Percentiles rank a stretch among this genome's conserved stretches.
phyloP scores from a whole-genome alignment of 192 early-diverging fungal species.

The Coemansia sp. region DNA sequence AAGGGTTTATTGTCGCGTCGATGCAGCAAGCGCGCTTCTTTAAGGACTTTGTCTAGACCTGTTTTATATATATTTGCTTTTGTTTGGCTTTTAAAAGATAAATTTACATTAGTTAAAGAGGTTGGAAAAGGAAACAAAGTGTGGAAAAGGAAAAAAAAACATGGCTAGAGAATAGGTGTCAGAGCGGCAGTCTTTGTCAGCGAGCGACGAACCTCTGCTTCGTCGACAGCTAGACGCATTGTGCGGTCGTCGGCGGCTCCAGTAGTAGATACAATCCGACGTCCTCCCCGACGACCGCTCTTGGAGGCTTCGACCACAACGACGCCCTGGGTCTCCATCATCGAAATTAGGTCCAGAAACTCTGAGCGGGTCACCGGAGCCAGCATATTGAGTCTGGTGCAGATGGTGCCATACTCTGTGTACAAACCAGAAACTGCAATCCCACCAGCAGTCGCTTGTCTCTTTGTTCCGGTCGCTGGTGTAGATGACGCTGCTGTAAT shows the following conservation, averaged over 20 bases:
- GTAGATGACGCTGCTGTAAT: conserved; percentile 23
- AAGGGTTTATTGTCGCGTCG: conserved; percentile 45
- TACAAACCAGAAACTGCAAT: conserved; percentile 51
- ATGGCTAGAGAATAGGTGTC: conserved; percentile 26
- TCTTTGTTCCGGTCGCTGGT: conserved; percentile 53
- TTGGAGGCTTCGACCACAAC: conserved; percentile 42
- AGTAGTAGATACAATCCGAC: conserved; percentile 26
- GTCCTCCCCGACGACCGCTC: conserved; percentile 31
- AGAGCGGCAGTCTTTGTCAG: conserved; percentile 34
- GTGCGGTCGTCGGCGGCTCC: conserved; percentile 49
- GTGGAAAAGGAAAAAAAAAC: neutral
- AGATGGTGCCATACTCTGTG: conserved; percentile 59
- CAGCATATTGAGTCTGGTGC: conserved; percentile 55
- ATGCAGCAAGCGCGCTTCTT: conserved; percentile 57
- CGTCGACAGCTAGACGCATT: conserved; percentile 46
- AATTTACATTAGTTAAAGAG: neutral
- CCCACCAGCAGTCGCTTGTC: conserved; percentile 43
- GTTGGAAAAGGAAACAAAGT: neutral
- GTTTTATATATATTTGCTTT: neutral
- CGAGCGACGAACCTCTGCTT: conserved; percentile 40
- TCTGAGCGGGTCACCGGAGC: conserved; percentile 74
- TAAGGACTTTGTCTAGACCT: conserved; percentile 32
- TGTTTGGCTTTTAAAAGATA: no score
- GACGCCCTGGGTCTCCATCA: conserved; percentile 73
- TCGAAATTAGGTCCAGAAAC: conserved; percentile 69